Percentiles rank a stretch among this genome's conserved stretches.
Conservation (phyloP, 352 stramenopile genomes). For the Blastocystis sp. region DNA sequence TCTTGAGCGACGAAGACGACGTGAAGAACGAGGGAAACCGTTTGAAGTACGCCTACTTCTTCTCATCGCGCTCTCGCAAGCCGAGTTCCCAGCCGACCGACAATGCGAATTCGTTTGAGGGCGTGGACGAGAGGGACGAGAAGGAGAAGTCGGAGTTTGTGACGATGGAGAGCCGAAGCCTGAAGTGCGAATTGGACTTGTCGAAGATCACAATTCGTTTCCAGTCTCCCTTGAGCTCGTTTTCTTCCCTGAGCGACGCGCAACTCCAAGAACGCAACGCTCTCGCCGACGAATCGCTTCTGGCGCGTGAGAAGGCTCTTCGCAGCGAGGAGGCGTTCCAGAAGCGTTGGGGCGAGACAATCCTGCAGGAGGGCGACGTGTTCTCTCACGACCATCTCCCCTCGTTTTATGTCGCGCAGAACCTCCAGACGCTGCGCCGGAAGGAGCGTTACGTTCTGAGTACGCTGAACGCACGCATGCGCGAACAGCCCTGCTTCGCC, state of each 20-base stretch:
- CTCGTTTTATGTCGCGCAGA: not conserved
- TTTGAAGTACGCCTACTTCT: not conserved
- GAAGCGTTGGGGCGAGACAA: not conserved
- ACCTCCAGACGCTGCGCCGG: not conserved
- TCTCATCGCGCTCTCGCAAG: not conserved
- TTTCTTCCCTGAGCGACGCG: not conserved
- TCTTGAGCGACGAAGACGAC: not conserved
- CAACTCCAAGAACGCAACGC: not conserved
- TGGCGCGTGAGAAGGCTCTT: not conserved
- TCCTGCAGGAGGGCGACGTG: not conserved
- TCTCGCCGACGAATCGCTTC: not conserved
- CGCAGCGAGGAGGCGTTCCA: not conserved
- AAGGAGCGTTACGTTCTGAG: not conserved
- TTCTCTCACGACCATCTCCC: constrained; percentile 8
- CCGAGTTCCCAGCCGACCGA: not conserved
- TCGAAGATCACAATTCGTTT: not conserved
- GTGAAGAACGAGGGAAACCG: not conserved
- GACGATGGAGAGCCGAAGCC: not conserved
- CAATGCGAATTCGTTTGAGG: not conserved
- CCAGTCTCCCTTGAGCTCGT: not conserved
- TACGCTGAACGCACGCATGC: not conserved
- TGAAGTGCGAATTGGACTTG: not conserved
- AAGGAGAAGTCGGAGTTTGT: not conserved
- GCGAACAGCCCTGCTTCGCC: not conserved
- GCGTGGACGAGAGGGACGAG: not conserved